Evolutionary conservation across 345 rosid genomes (phyloP).

Genomic region (Rhodomyrtus tomentosa): DNA sequence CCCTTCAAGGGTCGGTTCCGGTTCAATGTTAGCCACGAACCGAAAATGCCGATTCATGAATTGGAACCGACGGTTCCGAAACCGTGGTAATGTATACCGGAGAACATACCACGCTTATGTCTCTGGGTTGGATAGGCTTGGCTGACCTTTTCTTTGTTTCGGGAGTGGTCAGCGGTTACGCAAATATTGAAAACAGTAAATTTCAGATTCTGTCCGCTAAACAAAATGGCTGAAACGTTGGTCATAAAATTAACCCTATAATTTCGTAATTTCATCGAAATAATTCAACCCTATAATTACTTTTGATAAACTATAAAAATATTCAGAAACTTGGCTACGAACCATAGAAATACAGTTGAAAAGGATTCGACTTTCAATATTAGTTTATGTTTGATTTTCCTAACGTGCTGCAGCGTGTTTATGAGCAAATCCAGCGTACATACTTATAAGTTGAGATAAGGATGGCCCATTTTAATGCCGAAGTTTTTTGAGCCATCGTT

Average conservation of each 20-base stretch:
- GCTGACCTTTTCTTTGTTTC: too few species aligned
- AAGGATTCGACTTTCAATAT: background rate
- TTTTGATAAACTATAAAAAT: background rate
- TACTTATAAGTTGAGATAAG: background rate
- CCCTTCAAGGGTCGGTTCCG: too few species aligned
- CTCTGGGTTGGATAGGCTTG: too few species aligned
- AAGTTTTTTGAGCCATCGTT: rapidly evolving
- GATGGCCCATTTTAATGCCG: rapidly evolving
- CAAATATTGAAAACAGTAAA: too few species aligned
- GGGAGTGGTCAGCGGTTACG: too few species aligned
- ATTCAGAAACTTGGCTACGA: background rate
- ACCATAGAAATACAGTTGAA: background rate
- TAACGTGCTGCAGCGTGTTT: rapidly evolving
- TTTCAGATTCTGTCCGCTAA: too few species aligned
- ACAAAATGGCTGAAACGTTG: background rate
- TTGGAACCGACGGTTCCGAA: too few species aligned
- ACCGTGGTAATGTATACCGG: too few species aligned
- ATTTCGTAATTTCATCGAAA: background rate
- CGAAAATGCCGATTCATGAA: too few species aligned
- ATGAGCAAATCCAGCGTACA: background rate
- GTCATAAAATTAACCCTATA: background rate
- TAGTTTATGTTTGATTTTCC: background rate
- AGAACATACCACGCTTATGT: too few species aligned
- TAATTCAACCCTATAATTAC: background rate
- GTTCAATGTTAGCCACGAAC: too few species aligned